Evolutionary conservation across 1,284 basidiomycete species (phyloP).

Genomic region (Apiotrichum siamense): DNA sequence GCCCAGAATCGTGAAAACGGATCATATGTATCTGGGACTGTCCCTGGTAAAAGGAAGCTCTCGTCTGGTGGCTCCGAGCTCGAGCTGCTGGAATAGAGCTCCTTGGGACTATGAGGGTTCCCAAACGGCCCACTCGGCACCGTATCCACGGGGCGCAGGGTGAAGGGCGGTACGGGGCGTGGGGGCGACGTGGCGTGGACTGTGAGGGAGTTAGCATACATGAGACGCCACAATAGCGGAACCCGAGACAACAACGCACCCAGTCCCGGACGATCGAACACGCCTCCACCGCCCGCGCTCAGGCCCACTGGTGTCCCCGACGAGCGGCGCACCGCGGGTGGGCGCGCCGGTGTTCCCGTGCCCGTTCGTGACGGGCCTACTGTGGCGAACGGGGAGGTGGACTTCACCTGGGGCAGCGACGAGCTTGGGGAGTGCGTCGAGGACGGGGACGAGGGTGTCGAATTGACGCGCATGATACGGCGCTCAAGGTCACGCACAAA

Average conservation of each 20-base stretch:
- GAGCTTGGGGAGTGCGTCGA: constrained; percentile 1
- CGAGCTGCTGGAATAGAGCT: constrained; percentile 33
- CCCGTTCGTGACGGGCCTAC: neutral
- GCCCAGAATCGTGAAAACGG: constrained; percentile 48
- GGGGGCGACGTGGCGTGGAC: constrained; percentile 13
- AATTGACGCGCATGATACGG: constrained; percentile 18
- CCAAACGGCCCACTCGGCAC: constrained; percentile 1
- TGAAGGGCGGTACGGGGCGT: constrained; percentile 30
- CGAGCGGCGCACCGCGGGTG: neutral
- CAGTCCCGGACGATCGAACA: constrained; percentile 1
- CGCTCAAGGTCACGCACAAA: constrained; percentile 38
- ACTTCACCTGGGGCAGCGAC: neutral
- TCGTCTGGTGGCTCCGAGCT: constrained; percentile 30
- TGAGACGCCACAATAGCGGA: too few species aligned
- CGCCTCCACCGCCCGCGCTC: neutral
- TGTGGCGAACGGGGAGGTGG: neutral
- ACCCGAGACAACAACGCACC: neutral
- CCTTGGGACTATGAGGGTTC: constrained; percentile 4
- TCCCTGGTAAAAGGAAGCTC: constrained; percentile 33
- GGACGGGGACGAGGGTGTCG: neutral
- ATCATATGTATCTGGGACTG: constrained; percentile 36
- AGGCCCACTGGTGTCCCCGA: constrained; percentile 6
- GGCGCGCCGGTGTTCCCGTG: neutral
- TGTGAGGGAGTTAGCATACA: neutral
- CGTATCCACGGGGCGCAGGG: constrained; percentile 22